A percentile compares a stretch with the other conserved stretches of the same genome.
Conservation (phyloP, 148 eudicot genomes). For the Arctostaphylos glauca region DNA sequence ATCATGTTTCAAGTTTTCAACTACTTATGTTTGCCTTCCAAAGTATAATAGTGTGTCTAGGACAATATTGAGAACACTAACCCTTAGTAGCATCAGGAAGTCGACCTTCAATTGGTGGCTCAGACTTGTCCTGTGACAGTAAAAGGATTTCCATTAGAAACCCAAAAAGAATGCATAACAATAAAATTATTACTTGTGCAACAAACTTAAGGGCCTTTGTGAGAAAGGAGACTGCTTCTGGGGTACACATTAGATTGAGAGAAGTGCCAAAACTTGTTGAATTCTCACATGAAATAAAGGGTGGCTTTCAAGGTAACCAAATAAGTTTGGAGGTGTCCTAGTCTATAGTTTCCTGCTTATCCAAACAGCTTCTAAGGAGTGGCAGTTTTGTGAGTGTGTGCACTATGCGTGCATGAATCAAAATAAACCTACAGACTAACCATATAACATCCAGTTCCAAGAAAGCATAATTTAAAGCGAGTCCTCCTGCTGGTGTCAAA, state of each 20-base stretch:
- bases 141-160: not conserved
- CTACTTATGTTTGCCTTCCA: not conserved
- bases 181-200: not conserved
- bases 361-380: not conserved
- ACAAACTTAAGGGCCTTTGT: not conserved
- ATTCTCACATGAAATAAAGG: not conserved
- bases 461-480: not conserved
- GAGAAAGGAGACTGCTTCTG: not conserved
- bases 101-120: conserved; percentile 91
- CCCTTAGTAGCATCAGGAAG: conserved; percentile 91
- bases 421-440: not conserved
- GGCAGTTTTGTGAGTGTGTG: not conserved
- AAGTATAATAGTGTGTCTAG: not conserved
- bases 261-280: not conserved
- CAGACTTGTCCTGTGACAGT: conserved; percentile 58
- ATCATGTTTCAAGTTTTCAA: not conserved
- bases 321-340: not conserved
- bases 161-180: not conserved
- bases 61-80: conserved; percentile 23
- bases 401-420: not conserved
- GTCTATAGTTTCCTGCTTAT: not conserved
- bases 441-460: not conserved
- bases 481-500: too few species aligned
- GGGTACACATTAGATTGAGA: not conserved
- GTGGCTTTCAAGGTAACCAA: not conserved